phyloP scores from a whole-genome alignment of 352 stramenopile genomes.

The Globisporangium mamillatum region DNA sequence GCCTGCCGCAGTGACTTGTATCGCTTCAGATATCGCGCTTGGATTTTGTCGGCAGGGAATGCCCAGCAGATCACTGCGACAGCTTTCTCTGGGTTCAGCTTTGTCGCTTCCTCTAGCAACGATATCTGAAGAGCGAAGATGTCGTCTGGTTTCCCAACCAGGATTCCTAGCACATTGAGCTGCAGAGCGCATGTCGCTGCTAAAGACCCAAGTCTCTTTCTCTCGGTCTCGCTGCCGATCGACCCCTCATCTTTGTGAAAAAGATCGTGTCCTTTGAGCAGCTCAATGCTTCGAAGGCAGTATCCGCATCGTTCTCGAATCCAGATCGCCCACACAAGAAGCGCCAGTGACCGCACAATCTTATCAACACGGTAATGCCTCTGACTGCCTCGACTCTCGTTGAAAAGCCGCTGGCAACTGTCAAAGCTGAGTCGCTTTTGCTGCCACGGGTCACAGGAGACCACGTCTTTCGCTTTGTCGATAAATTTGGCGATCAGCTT shows the following conservation, averaged over 20 bases:
- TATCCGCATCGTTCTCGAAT: slow-evolving; percentile 32
- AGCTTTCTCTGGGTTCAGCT: slow-evolving; percentile 26
- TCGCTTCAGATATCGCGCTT: slow-evolving; percentile 30
- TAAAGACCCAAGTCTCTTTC: slow-evolving; percentile 18
- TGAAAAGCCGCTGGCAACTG: slow-evolving; percentile 4
- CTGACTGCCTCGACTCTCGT: background rate
- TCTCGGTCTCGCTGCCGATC: background rate
- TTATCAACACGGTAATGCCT: slow-evolving; percentile 17
- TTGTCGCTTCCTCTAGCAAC: slow-evolving; percentile 33
- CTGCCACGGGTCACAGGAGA: slow-evolving; percentile 11
- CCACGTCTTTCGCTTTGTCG: slow-evolving; percentile 8
- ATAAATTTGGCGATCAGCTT: slow-evolving; percentile 19
- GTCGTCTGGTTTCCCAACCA: slow-evolving; percentile 24
- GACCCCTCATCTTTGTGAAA: background rate
- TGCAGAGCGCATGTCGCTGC: slow-evolving; percentile 41
- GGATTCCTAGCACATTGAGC: slow-evolving; percentile 24
- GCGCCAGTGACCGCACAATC: slow-evolving; percentile 29
- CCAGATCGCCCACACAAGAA: slow-evolving; percentile 38
- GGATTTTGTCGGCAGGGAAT: slow-evolving; percentile 26
- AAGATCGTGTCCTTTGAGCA: slow-evolving; percentile 6
- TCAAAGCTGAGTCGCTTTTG: slow-evolving; percentile 2
- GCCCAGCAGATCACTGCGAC: slow-evolving; percentile 29
- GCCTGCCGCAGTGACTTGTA: slow-evolving; percentile 26
- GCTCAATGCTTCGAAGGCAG: slow-evolving; percentile 22
- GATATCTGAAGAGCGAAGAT: slow-evolving; percentile 31